Evolutionary conservation across 1,284 basidiomycete genomes (phyloP).

Genomic region (Athelia sp.): DNA sequence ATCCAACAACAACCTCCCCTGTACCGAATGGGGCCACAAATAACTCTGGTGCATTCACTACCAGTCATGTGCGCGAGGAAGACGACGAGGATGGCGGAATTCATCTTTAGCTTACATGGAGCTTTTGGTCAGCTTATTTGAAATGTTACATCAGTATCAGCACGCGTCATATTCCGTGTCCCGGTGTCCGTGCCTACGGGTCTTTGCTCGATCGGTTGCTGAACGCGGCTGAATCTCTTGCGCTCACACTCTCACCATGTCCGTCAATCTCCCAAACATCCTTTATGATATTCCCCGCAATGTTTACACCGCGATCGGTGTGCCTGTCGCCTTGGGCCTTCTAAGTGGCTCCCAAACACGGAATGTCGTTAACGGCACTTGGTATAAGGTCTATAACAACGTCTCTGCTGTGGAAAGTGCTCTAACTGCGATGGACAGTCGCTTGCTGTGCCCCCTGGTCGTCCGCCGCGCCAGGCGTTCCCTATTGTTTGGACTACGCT

Average conservation of each 20-base stretch:
- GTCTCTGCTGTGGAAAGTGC: neutral
- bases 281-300: conserved; percentile 56
- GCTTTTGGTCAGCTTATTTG: no score
- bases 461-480: conserved; percentile 48
- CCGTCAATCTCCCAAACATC: conserved; percentile 35
- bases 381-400: conserved; percentile 49
- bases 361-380: conserved; percentile 41
- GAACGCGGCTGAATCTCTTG: neutral
- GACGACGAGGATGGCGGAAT: conserved; percentile 12
- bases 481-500: conserved; percentile 58
- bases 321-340: conserved; percentile 55
- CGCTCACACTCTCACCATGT: conserved; percentile 14
- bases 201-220: neutral
- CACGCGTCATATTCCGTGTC: no score
- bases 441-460: conserved; percentile 37
- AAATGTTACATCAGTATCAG: no score
- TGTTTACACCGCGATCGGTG: conserved; percentile 54
- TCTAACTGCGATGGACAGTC: no score
- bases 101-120: conserved; percentile 23
- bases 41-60: no score
- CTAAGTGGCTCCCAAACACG: conserved; percentile 47
- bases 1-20: no score
- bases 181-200: no score
- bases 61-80: neutral
- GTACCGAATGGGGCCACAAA: no score